phyloP scores from a whole-genome alignment of 495 filamentous ascomycete species.

The Lasiosphaeriaceae sp. region DNA sequence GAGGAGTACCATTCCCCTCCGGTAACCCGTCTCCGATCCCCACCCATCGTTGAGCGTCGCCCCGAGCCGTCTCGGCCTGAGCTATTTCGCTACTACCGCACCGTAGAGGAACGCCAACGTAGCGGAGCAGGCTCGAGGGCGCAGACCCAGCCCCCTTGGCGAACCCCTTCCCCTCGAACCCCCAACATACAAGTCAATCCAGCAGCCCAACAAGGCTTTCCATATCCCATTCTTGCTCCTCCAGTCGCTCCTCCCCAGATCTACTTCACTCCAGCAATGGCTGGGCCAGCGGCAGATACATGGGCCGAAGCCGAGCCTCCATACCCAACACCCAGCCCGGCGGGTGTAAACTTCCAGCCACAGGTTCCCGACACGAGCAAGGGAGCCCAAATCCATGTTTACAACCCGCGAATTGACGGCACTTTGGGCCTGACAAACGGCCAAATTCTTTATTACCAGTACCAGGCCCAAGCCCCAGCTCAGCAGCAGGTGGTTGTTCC shows the following conservation, averaged over 20 bases:
- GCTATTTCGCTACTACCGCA: too few species aligned
- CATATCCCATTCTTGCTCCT: neutral
- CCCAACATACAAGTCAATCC: too few species aligned
- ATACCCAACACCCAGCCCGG: conserved; percentile 6
- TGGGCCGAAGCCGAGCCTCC: too few species aligned
- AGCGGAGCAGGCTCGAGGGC: too few species aligned
- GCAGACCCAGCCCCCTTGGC: too few species aligned
- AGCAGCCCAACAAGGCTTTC: too few species aligned
- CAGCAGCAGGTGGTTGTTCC: neutral
- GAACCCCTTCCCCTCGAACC: too few species aligned
- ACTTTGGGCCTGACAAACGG: neutral
- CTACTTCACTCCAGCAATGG: too few species aligned
- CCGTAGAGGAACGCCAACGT: too few species aligned
- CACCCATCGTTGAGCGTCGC: neutral
- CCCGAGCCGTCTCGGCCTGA: too few species aligned
- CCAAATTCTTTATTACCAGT: neutral
- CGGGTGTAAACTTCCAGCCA: conserved; percentile 41
- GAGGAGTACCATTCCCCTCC: neutral
- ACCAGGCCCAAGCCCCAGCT: neutral
- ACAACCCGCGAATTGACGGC: conserved; percentile 41
- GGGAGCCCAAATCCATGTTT: conserved; percentile 41
- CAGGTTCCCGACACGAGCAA: conserved; percentile 42
- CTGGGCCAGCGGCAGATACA: too few species aligned
- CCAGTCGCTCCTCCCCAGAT: neutral
- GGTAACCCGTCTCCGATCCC: neutral